Conservation (phyloP, 345 rosid species). For the Salix exigua region DNA sequence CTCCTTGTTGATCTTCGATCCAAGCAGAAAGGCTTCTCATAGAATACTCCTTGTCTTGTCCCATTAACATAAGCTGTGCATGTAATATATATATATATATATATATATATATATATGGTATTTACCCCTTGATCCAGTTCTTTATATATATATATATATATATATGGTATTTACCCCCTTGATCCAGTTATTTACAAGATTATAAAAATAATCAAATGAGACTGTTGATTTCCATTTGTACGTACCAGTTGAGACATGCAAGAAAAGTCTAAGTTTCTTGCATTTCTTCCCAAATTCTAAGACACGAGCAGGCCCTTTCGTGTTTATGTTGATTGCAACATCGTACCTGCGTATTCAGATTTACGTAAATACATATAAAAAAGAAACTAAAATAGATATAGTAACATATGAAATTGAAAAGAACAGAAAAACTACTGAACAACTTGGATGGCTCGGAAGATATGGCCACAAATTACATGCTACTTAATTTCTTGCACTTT, state of each 20-base stretch:
- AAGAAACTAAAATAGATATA: too few species aligned
- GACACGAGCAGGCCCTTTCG: conserved; percentile 9
- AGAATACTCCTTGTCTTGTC: conserved; percentile 5
- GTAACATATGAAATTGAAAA: too few species aligned
- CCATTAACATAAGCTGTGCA: conserved; percentile 16
- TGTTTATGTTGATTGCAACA: too few species aligned
- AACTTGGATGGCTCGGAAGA: too few species aligned
- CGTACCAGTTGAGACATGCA: conserved; percentile 28
- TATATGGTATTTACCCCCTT: background rate
- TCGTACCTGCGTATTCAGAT: too few species aligned
- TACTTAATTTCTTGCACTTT: too few species aligned
- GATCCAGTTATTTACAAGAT: background rate
- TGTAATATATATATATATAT: background rate
- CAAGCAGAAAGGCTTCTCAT: conserved; percentile 7
- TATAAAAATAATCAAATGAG: background rate
- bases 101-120: too few species aligned
- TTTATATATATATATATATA: too few species aligned
- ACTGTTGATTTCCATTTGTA: background rate
- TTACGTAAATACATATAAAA: too few species aligned
- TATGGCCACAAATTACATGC: too few species aligned
- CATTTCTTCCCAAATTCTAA: conserved; percentile 19
- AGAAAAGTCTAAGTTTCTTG: conserved; percentile 28
- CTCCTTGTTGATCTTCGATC: background rate
- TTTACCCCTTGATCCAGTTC: background rate
- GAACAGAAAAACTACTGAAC: too few species aligned